Evolutionary conservation across 345 rosid genomes (phyloP).

Genomic region (Combretum micranthum): DNA sequence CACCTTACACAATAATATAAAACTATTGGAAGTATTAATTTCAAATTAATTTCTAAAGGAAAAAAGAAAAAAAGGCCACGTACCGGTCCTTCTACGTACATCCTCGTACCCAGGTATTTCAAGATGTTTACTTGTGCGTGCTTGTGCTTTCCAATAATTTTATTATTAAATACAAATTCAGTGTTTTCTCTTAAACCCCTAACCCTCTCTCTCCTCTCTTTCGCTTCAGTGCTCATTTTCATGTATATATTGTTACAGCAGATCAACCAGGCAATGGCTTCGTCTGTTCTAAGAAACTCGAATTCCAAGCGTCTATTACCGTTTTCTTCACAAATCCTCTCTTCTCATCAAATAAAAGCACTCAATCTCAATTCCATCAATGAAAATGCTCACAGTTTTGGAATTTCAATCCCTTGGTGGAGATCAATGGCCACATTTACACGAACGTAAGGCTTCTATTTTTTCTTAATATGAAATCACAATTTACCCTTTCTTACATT

Average conservation of each 20-base stretch:
- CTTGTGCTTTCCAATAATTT: too few relatives aligned
- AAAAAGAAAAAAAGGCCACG: too few relatives aligned
- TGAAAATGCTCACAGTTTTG: conserved; percentile 9
- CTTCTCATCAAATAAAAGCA: conserved; percentile 2
- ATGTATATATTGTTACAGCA: conserved; percentile 7
- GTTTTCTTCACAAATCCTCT: conserved; percentile 23
- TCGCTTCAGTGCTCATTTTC: too few relatives aligned
- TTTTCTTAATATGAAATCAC: neutral
- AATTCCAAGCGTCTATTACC: conserved; percentile 29
- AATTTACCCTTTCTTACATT: neutral
- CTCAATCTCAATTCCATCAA: conserved; percentile 12
- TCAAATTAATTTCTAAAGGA: too few relatives aligned
- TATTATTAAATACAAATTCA: too few relatives aligned
- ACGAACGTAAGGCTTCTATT: conserved; percentile 43
- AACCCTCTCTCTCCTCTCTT: too few relatives aligned
- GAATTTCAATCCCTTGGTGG: conserved; percentile 24
- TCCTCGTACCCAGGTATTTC: too few relatives aligned
- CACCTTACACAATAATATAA: too few relatives aligned
- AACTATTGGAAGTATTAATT: too few relatives aligned
- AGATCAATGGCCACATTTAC: conserved; percentile 95
- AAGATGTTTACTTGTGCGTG: too few relatives aligned
- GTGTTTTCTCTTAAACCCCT: too few relatives aligned
- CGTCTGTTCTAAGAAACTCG: conserved; percentile 29
- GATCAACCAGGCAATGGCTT: conserved; percentile 19
- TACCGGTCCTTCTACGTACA: too few relatives aligned